Percentiles rank a stretch among this genome's conserved stretches.
Evolutionary conservation across 2,329 filamentous ascomycete genomes (phyloP).

Genomic region (Trichophyton schoenleinii): DNA sequence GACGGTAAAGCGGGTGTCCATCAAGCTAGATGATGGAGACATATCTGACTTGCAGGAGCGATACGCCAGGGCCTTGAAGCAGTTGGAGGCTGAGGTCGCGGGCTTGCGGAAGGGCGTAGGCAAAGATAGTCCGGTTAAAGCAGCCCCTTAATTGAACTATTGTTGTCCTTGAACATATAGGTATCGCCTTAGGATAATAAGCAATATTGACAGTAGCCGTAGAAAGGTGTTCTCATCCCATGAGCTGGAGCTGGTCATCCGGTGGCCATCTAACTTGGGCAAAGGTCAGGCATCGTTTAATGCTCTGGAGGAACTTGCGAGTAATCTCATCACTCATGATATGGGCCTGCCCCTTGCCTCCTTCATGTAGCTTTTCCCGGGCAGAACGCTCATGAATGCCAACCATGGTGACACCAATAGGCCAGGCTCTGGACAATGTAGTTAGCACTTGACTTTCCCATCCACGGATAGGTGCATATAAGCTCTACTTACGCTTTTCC

Average conservation of each 20-base stretch:
- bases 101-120: not conserved
- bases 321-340: constrained; percentile 96
- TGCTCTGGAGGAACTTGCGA: constrained; percentile 91
- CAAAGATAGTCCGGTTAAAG: not conserved
- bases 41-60: constrained; percentile 18
- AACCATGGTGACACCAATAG: constrained; percentile 98
- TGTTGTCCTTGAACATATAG: not conserved
- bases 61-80: constrained; percentile 25
- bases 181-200: no score
- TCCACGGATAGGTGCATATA: no score
- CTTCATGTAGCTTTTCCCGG: constrained; percentile 83
- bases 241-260: constrained; percentile 80
- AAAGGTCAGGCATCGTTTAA: constrained; percentile 93
- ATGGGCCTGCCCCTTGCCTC: constrained; percentile 64
- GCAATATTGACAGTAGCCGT: no score
- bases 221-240: constrained; percentile 49
- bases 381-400: constrained; percentile 96
- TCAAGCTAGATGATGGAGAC: constrained; percentile 21
- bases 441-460: not conserved
- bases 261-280: constrained; percentile 95
- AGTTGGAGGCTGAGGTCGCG: constrained; percentile 26
- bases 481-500: constrained; percentile 55
- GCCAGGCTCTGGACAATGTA: constrained; percentile 55
- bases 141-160: not conserved
- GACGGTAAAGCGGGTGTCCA: constrained; percentile 20